A percentile compares a stretch with the other conserved stretches of the same genome.
phyloP scores from a whole-genome alignment of 495 filamentous ascomycete species.

The Lasiosphaeria miniovina region DNA sequence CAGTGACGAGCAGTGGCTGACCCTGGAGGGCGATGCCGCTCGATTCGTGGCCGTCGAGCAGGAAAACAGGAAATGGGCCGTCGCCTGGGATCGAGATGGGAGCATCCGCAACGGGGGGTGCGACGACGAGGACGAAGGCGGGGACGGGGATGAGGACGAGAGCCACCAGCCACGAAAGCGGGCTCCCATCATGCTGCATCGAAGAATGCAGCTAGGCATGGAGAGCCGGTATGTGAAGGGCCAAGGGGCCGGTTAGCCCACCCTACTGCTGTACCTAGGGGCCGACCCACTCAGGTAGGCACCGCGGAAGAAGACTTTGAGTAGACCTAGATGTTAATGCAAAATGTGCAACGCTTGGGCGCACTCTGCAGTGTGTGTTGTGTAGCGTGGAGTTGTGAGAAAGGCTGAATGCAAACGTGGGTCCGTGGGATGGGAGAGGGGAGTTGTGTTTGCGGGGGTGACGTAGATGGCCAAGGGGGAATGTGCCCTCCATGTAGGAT shows the following conservation, averaged over 20 bases:
- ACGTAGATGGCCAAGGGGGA: too few relatives aligned
- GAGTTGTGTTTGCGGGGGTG: too few relatives aligned
- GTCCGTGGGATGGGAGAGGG: too few relatives aligned
- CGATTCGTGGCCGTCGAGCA: slow-evolving; percentile 43
- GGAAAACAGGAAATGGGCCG: slow-evolving; percentile 44
- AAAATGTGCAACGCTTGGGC: too few relatives aligned
- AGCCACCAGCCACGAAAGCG: slow-evolving; percentile 17
- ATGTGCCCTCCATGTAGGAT: too few relatives aligned
- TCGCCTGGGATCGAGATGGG: slow-evolving; percentile 43
- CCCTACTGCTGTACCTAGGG: background rate
- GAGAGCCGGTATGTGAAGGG: slow-evolving; percentile 40
- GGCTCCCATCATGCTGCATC: slow-evolving; percentile 30
- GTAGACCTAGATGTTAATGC: too few relatives aligned
- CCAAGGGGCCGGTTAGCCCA: slow-evolving; percentile 10
- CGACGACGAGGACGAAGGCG: slow-evolving; percentile 21
- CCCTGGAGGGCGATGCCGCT: slow-evolving; percentile 42
- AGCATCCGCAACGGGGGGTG: slow-evolving; percentile 19
- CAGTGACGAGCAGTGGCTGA: slow-evolving; percentile 52
- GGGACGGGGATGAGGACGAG: background rate
- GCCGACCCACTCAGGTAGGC: too few relatives aligned
- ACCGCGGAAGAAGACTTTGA: too few relatives aligned
- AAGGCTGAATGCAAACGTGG: too few relatives aligned
- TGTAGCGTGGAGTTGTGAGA: background rate
- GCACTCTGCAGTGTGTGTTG: background rate
- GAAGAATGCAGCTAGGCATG: slow-evolving; percentile 36